Conservation (phyloP, 441 rosid species). For the Omphalea diandra region DNA sequence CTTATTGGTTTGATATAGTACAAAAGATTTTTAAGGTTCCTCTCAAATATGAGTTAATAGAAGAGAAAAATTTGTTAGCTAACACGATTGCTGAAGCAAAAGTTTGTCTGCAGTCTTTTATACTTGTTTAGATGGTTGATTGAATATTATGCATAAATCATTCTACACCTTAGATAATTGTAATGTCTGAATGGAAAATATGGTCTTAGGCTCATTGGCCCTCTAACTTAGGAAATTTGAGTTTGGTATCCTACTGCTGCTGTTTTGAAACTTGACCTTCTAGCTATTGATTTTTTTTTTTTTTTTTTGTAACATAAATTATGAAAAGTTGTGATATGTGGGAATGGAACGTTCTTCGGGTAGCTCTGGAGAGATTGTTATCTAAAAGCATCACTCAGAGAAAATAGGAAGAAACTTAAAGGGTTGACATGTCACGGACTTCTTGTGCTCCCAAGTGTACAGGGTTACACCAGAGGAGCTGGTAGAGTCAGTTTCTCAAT, state of each 20-base stretch:
- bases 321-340: no score
- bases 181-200: not conserved
- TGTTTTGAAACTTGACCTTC: not conserved
- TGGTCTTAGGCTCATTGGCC: not conserved
- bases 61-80: not conserved
- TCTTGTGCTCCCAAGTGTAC: no score
- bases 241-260: not conserved
- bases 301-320: not conserved
- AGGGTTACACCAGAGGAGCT: no score
- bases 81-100: not conserved
- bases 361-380: not conserved
- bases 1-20: not conserved
- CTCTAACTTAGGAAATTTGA: not conserved
- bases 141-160: not conserved
- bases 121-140: not conserved
- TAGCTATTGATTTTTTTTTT: not conserved
- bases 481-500: not conserved
- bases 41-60: not conserved
- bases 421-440: no score
- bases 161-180: not conserved
- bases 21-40: not conserved
- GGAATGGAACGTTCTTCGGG: not conserved
- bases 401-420: not conserved
- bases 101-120: conserved; percentile 1
- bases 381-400: not conserved